Base-by-base conservation (phyloP, 768 basidiomycete genomes). In the Suillus plorans region DNA sequence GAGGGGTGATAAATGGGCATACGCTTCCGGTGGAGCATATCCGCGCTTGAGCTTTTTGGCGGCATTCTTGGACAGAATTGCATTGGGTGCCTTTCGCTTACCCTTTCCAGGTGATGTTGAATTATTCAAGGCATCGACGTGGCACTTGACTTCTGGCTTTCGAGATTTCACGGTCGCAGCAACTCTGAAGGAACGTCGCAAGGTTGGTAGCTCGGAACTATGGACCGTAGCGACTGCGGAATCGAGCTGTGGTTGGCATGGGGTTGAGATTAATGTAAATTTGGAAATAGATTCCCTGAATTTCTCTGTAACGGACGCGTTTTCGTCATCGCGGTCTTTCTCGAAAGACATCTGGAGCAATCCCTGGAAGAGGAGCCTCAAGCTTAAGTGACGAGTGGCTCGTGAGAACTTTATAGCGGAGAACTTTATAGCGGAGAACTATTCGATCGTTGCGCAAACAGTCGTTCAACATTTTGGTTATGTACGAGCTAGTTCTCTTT, bases 11-110 rank as follows among this genome's bases (percentile, higher is more conserved):
- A 89, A 76, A 73, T 89, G 84, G 0, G 82, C 77, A 69, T 84
- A 87, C 14, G 72, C 73, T 57, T 85, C 85, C 1, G 86, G 87
- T 4, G 77, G 75, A 10, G 85, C 84, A 67, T 83, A 84, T 14
- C 79, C 77, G 60, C 80, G 76, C 68, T 80, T 81, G 37, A 68
- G 68, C 57, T 76, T 80, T 70, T 76, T 78, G 42, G 14, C 14
- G 22, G 37, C 2, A 25, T 25, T 39, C 16, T 58, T 58, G 22
- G 57, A 41, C 39, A 12, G 5, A 28, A 16, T 18, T 58, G 37
- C 39, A 16, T 41, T 37, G 4, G 57, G 25, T 12, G 37, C 39
- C 25, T 58, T 58, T 39, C 57, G 57, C 25, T 41, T 58, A 20
- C 22, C 5, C 16, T 41, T 58, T 58, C 39, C 16, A 58, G 39